A percentile compares a stretch with the other conserved stretches of the same genome.
These are phyloP conservation scores for Fusarium caatingaense DNA, from an alignment of 2,329 filamentous ascomycete species.

Conservation along the genomic window DNA sequence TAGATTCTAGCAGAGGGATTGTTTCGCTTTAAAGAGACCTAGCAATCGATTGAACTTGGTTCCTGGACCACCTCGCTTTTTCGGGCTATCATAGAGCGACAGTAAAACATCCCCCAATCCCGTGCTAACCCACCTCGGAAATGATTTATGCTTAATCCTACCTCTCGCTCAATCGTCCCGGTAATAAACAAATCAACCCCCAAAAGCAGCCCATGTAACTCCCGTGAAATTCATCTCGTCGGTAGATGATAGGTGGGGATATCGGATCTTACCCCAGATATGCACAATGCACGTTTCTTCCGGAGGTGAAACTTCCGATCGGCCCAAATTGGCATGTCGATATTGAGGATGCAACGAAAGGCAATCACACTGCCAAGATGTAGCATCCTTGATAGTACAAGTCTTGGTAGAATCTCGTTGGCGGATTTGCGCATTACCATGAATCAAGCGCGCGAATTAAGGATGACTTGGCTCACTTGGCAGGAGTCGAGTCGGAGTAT, in stretches of 20 bases:
- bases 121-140: background rate
- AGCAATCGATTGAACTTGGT: too few relatives aligned
- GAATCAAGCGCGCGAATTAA: conserved; percentile 2
- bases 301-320: conserved; percentile 25
- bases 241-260: conserved; percentile 25
- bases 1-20: too few relatives aligned
- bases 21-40: too few relatives aligned
- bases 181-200: background rate
- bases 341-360: background rate
- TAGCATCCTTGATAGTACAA: background rate
- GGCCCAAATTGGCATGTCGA: conserved; percentile 13
- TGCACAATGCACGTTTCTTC: background rate
- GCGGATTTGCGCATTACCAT: background rate
- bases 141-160: background rate
- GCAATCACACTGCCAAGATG: conserved; percentile 10
- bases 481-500: accelerated
- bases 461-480: background rate
- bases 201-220: background rate
- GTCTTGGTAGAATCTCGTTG: background rate
- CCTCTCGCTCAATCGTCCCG: background rate
- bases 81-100: background rate
- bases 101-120: background rate
- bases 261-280: background rate
- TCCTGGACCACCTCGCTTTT: background rate
- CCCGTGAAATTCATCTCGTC: background rate